Percentiles rank a stretch among this genome's conserved stretches.
Evolutionary conservation across 2,329 filamentous ascomycete species (phyloP).

Genomic region (Fusarium sp.): DNA sequence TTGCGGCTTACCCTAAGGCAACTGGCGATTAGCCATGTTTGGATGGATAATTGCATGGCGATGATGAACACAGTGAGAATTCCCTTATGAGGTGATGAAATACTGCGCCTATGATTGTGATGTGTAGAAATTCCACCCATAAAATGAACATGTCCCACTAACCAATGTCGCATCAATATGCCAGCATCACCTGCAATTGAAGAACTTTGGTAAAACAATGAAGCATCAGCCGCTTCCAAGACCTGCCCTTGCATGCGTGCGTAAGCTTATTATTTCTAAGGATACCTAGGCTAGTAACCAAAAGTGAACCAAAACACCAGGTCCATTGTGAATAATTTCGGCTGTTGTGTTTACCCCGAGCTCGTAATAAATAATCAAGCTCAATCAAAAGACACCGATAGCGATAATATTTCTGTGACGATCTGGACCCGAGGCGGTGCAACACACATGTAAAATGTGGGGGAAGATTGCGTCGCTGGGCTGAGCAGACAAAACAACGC

Average conservation of each 20-base stretch:
- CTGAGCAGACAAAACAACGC: constrained; percentile 40
- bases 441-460: constrained; percentile 4
- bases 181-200: constrained; percentile 1
- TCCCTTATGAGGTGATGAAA: too few relatives aligned
- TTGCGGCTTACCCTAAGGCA: constrained; percentile 7
- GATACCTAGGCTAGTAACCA: not conserved
- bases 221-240: constrained; percentile 7
- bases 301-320: not conserved
- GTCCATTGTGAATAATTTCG: not conserved
- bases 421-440: constrained; percentile 8
- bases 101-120: too few relatives aligned
- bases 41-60: constrained; percentile 1
- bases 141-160: too few relatives aligned
- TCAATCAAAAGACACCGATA: not conserved
- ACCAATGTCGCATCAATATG: not conserved
- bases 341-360: not conserved
- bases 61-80: not conserved
- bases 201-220: constrained; percentile 21
- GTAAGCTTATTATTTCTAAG: constrained; percentile 4
- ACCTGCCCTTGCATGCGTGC: constrained; percentile 4
- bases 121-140: too few relatives aligned
- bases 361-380: not conserved
- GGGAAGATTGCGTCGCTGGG: constrained; percentile 24
- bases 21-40: not conserved
- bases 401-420: not conserved